phyloP scores from a whole-genome alignment of 495 filamentous ascomycete species.

The Hypoxylon fuscum region DNA sequence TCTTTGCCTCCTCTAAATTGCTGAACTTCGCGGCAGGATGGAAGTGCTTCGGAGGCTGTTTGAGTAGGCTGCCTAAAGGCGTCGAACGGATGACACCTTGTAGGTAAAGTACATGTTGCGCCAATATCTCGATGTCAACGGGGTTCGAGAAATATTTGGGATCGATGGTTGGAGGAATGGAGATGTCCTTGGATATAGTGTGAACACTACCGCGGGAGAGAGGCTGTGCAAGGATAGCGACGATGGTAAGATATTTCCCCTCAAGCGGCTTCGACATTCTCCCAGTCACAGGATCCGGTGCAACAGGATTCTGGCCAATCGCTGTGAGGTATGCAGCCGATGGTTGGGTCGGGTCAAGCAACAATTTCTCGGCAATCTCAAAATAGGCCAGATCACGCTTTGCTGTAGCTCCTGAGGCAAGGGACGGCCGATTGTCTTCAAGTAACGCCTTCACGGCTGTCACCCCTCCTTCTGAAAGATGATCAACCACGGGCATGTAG shows the following conservation, averaged over 20 bases:
- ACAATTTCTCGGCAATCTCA: slow-evolving; percentile 16
- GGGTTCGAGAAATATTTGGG: slow-evolving; percentile 64
- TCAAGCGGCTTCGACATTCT: slow-evolving; percentile 34
- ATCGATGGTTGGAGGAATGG: slow-evolving; percentile 56
- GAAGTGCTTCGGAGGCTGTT: slow-evolving; percentile 3
- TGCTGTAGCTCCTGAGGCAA: neutral
- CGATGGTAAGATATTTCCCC: slow-evolving; percentile 54
- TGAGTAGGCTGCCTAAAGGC: slow-evolving; percentile 12
- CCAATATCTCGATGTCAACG: slow-evolving; percentile 60
- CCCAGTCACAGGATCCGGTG: slow-evolving; percentile 23
- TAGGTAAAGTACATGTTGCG: slow-evolving; percentile 36
- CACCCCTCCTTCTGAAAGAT: neutral
- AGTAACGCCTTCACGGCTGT: neutral
- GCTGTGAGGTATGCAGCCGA: slow-evolving; percentile 19
- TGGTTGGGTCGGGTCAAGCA: slow-evolving; percentile 14
- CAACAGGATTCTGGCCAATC: neutral
- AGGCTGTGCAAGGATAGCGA: slow-evolving; percentile 56
- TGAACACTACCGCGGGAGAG: slow-evolving; percentile 68
- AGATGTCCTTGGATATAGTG: slow-evolving; percentile 52
- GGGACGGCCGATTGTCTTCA: slow-evolving; percentile 1
- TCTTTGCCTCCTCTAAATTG: slow-evolving; percentile 7
- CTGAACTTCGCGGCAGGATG: neutral
- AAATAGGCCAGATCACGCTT: neutral
- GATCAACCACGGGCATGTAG: slow-evolving; percentile 8
- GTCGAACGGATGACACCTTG: slow-evolving; percentile 4